A percentile compares a stretch with the other conserved stretches of the same genome.
Evolutionary conservation across 305 asterid species (phyloP).

Genomic region (Coffea humblotiana): DNA sequence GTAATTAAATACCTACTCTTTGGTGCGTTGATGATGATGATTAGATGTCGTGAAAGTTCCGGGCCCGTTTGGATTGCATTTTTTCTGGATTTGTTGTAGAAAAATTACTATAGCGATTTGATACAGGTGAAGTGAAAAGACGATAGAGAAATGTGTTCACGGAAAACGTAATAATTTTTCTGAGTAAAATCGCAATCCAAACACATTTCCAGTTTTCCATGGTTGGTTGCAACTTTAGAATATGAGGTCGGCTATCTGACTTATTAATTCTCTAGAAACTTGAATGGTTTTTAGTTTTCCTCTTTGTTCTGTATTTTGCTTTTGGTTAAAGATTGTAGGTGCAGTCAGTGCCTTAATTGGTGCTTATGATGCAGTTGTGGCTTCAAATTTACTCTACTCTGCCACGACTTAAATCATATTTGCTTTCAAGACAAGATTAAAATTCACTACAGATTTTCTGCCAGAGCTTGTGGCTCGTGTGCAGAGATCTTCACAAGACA

Average conservation of each 20-base stretch:
- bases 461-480: no score
- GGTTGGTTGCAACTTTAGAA: not conserved
- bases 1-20: constrained; percentile 3
- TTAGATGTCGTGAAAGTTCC: not conserved
- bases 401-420: not conserved
- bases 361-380: not conserved
- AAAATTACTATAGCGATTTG: no score
- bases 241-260: constrained; percentile 10
- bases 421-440: not conserved
- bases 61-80: no score
- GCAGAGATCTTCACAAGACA: not conserved
- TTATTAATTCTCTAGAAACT: not conserved
- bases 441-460: no score
- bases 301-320: not conserved
- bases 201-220: no score
- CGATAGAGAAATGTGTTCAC: no score
- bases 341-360: no score
- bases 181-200: no score
- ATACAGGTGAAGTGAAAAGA: no score
- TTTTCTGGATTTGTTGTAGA: no score
- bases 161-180: no score
- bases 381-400: not conserved
- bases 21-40: not conserved
- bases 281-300: not conserved
- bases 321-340: not conserved